These are phyloP conservation scores for Globisporangium abappressorium DNA, from an alignment of 352 stramenopile species.

Conservation along the genomic window DNA sequence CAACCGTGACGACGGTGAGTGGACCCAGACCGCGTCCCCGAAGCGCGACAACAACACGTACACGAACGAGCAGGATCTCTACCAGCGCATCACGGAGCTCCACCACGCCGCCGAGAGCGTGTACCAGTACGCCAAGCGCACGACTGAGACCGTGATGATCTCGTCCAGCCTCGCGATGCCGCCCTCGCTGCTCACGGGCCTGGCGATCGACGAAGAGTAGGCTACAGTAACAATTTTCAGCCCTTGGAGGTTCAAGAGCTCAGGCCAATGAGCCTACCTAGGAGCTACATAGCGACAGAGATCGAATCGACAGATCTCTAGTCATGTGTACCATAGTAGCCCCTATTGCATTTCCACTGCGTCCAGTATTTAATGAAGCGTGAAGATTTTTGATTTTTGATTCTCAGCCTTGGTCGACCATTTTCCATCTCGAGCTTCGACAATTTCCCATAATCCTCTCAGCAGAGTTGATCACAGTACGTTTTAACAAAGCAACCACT, in stretches of 20 bases:
- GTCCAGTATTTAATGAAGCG: background rate
- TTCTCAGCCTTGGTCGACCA: background rate
- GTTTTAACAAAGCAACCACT: too few species aligned
- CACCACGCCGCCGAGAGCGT: slow-evolving; percentile 16
- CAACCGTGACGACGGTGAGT: slow-evolving; percentile 13
- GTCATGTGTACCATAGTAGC: background rate
- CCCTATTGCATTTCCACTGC: background rate
- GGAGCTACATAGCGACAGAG: background rate
- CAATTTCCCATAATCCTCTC: too few species aligned
- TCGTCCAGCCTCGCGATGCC: slow-evolving; percentile 1
- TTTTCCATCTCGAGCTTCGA: background rate
- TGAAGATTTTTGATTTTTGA: background rate
- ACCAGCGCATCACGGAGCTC: slow-evolving; percentile 16
- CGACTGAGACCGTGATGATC: slow-evolving; percentile 8
- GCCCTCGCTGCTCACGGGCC: background rate
- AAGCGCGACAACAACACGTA: too few species aligned
- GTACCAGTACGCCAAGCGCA: slow-evolving; percentile 18
- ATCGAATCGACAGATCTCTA: background rate
- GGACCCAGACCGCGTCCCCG: slow-evolving; percentile 1
- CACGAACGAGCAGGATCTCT: slow-evolving; percentile 6
- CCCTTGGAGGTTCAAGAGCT: background rate
- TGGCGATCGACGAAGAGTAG: slow-evolving; percentile 11
- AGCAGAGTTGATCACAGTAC: too few species aligned
- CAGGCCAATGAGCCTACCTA: background rate
- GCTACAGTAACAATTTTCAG: background rate